phyloP scores from a whole-genome alignment of 208 protist genomes.

The Naegleria gruberi region DNA sequence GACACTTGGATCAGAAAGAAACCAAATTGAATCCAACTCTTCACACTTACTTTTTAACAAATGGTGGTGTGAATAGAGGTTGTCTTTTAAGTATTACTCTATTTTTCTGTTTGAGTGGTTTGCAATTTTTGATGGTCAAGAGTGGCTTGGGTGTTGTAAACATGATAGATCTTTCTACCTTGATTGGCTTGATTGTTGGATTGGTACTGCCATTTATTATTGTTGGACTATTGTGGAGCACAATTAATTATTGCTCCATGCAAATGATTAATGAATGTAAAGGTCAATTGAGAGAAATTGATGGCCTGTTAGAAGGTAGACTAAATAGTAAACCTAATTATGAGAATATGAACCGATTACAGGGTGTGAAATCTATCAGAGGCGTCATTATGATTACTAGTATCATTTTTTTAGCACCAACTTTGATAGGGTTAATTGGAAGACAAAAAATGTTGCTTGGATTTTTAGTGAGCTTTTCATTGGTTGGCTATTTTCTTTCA shows the following conservation, averaged over 20 bases:
- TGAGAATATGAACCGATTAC: constrained; percentile 76
- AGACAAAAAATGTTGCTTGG: constrained; percentile 61
- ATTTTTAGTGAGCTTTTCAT: constrained; percentile 72
- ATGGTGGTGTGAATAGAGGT: too few relatives aligned
- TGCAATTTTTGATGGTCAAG: constrained; percentile 87
- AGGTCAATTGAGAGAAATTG: constrained; percentile 76
- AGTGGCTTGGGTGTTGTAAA: constrained; percentile 77
- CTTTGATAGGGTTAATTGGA: constrained; percentile 59
- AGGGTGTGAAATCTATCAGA: background rate
- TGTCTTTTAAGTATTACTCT: too few relatives aligned
- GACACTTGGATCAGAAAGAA: too few relatives aligned
- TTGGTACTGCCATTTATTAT: constrained; percentile 89
- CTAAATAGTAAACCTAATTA: constrained; percentile 80
- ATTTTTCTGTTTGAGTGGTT: constrained; percentile 20
- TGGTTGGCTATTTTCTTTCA: constrained; percentile 82
- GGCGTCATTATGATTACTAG: constrained; percentile 61
- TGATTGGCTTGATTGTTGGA: constrained; percentile 73
- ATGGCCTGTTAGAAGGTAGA: constrained; percentile 46
- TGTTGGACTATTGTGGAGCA: constrained; percentile 85
- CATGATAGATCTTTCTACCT: constrained; percentile 69
- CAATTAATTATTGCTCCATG: constrained; percentile 78
- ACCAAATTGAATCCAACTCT: too few relatives aligned
- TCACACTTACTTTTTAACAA: too few relatives aligned
- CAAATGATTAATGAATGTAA: constrained; percentile 85
- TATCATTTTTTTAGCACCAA: constrained; percentile 79